Percentiles rank a stretch among this genome's conserved stretches.
phyloP scores from a whole-genome alignment of 2,329 filamentous ascomycete genomes.

The Neofusicoccum sp. region DNA sequence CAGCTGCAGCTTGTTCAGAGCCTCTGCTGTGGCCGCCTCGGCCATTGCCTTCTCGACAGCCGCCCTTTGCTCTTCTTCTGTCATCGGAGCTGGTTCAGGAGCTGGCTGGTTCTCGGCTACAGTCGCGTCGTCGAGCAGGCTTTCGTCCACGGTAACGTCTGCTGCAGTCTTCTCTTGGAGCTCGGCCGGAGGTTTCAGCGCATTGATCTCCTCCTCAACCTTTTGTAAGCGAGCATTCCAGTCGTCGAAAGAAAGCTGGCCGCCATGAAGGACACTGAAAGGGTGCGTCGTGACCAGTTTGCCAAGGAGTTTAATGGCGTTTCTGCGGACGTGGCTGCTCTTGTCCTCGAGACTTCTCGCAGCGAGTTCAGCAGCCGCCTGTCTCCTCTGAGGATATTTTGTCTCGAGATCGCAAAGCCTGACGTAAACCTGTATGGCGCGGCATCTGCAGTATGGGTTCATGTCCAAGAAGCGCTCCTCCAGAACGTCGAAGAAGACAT shows the following conservation, averaged over 20 bases:
- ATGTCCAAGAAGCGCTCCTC: slow-evolving; percentile 95
- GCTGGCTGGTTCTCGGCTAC: slow-evolving; percentile 60
- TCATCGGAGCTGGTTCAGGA: slow-evolving; percentile 68
- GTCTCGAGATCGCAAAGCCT: slow-evolving; percentile 92
- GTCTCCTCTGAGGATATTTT: slow-evolving; percentile 89
- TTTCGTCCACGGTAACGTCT: slow-evolving; percentile 70
- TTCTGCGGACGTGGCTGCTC: slow-evolving; percentile 93
- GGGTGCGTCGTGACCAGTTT: slow-evolving; percentile 91
- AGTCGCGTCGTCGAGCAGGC: slow-evolving; percentile 84
- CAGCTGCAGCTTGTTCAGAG: slow-evolving; percentile 81
- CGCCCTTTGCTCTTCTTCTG: slow-evolving; percentile 72
- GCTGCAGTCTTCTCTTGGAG: slow-evolving; percentile 65
- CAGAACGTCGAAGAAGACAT: slow-evolving; percentile 93
- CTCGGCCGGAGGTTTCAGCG: slow-evolving; percentile 75
- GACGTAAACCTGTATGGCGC: slow-evolving; percentile 89
- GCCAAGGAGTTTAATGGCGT: slow-evolving; percentile 88
- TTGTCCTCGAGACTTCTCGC: slow-evolving; percentile 92
- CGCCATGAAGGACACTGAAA: slow-evolving; percentile 87
- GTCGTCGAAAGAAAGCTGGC: slow-evolving; percentile 71
- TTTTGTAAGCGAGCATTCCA: slow-evolving; percentile 81
- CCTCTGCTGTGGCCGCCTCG: slow-evolving; percentile 84
- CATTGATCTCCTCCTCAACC: slow-evolving; percentile 77
- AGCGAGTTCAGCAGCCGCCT: slow-evolving; percentile 82
- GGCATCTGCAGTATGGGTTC: slow-evolving; percentile 92
- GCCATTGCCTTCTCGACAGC: slow-evolving; percentile 77